phyloP scores from a whole-genome alignment of 179 eudicot species.

The Carnegiea gigantea region DNA sequence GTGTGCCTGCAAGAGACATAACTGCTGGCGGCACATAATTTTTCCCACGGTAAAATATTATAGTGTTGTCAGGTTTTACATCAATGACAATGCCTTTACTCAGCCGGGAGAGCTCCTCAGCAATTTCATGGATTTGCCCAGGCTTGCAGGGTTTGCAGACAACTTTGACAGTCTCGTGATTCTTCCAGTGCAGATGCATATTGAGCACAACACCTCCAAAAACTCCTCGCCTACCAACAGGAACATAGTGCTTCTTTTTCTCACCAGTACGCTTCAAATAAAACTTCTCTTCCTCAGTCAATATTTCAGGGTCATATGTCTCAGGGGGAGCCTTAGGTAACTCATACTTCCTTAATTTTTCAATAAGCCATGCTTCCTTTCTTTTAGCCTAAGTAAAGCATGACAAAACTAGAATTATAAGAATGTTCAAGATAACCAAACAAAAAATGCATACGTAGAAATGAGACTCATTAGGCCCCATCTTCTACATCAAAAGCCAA shows the following conservation, averaged over 20 bases:
- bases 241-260: conserved; percentile 95
- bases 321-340: conserved; percentile 68
- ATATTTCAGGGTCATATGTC: conserved; percentile 85
- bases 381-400: conserved; percentile 65
- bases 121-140: conserved; percentile 82
- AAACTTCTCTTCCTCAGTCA: conserved; percentile 91
- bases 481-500: not conserved
- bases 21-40: conserved; percentile 83
- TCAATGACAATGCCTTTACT: conserved; percentile 92
- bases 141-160: conserved; percentile 91
- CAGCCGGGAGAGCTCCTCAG: conserved; percentile 79
- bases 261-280: conserved; percentile 93
- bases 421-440: not conserved
- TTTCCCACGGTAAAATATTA: conserved; percentile 91
- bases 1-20: conserved; percentile 90
- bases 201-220: conserved; percentile 98
- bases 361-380: conserved; percentile 94
- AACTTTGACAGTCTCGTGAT: conserved; percentile 93
- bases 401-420: not conserved
- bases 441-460: not conserved
- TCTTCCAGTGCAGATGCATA: conserved; percentile 99
- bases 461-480: not conserved
- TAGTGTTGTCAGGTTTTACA: conserved; percentile 70
- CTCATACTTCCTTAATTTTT: conserved; percentile 82
- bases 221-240: conserved; percentile 95